Evolutionary conservation across 495 filamentous ascomycete genomes (phyloP).

Genomic region (Sphaerosporella brunnea): DNA sequence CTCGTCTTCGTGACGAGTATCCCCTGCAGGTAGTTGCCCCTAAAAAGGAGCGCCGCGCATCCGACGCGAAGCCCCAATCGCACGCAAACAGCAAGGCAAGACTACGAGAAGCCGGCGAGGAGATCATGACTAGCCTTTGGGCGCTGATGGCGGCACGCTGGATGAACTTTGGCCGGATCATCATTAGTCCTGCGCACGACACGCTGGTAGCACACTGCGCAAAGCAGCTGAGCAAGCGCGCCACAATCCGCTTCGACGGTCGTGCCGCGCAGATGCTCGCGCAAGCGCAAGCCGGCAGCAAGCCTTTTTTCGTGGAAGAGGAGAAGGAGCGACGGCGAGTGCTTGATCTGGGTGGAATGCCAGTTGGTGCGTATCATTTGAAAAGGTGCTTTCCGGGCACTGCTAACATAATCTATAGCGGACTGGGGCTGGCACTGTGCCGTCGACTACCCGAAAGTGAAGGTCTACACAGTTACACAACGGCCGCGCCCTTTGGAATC

Average conservation of each 20-base stretch:
- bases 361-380: conserved; percentile 19
- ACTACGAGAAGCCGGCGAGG: conserved; percentile 18
- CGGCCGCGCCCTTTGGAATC: conserved; percentile 34
- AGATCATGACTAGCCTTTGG: conserved; percentile 25
- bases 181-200: conserved; percentile 50
- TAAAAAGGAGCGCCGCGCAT: background rate
- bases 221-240: conserved; percentile 20
- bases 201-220: conserved; percentile 35
- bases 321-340: conserved; percentile 41
- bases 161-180: conserved; percentile 42
- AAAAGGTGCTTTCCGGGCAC: background rate
- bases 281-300: background rate
- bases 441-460: conserved; percentile 60
- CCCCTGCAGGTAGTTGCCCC: conserved; percentile 4
- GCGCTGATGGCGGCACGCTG: conserved; percentile 24
- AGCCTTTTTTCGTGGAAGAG: conserved; percentile 2
- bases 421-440: conserved; percentile 96
- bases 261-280: background rate
- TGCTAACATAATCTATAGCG: conserved; percentile 16
- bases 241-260: conserved; percentile 2
- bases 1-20: conserved; percentile 23
- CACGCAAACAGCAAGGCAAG: background rate
- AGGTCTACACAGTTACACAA: conserved; percentile 61
- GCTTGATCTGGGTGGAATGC: conserved; percentile 63
- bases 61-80: background rate